A percentile compares a stretch with the other conserved stretches of the same genome.
phyloP scores from a whole-genome alignment of 208 protist species.

The Trypanosoma congolense region DNA sequence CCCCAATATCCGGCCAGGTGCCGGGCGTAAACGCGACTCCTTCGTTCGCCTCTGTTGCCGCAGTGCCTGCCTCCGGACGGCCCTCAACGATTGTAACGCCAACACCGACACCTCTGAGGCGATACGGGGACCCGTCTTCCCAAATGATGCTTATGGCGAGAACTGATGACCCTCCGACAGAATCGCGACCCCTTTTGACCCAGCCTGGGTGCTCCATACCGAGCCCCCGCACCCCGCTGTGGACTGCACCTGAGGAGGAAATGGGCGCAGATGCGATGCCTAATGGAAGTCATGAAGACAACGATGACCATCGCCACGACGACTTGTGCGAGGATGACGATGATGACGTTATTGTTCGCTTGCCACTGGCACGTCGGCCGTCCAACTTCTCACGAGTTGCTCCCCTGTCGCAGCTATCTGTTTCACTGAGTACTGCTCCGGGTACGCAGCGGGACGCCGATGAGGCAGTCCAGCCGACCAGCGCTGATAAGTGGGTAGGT shows the following conservation, averaged over 20 bases:
- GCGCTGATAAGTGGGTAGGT: slow-evolving; percentile 42
- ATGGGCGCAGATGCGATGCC: slow-evolving; percentile 12
- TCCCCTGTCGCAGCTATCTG: no score
- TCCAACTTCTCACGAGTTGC: no score
- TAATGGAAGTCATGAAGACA: slow-evolving; percentile 18
- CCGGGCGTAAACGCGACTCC: not conserved
- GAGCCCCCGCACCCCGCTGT: slow-evolving; percentile 60
- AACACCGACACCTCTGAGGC: slow-evolving; percentile 12
- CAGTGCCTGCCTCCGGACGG: slow-evolving; percentile 1
- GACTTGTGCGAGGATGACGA: slow-evolving; percentile 18
- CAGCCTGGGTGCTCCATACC: slow-evolving; percentile 40
- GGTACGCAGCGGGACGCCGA: no score
- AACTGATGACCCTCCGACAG: slow-evolving; percentile 50
- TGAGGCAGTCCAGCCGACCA: not conserved
- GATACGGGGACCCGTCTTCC: not conserved
- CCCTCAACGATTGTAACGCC: not conserved
- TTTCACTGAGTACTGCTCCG: no score
- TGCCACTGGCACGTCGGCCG: slow-evolving; percentile 12
- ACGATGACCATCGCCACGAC: slow-evolving; percentile 18
- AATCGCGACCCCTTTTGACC: slow-evolving; percentile 37
- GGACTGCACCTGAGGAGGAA: slow-evolving; percentile 31
- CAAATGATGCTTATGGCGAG: slow-evolving; percentile 3
- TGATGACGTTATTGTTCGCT: slow-evolving; percentile 18
- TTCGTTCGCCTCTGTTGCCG: not conserved
- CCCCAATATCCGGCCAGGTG: not conserved